Percentiles rank a stretch among this genome's conserved stretches.
These are phyloP conservation scores for Xerocomus minutiporus DNA, from an alignment of 1,284 basidiomycete species.

Conservation along the genomic window DNA sequence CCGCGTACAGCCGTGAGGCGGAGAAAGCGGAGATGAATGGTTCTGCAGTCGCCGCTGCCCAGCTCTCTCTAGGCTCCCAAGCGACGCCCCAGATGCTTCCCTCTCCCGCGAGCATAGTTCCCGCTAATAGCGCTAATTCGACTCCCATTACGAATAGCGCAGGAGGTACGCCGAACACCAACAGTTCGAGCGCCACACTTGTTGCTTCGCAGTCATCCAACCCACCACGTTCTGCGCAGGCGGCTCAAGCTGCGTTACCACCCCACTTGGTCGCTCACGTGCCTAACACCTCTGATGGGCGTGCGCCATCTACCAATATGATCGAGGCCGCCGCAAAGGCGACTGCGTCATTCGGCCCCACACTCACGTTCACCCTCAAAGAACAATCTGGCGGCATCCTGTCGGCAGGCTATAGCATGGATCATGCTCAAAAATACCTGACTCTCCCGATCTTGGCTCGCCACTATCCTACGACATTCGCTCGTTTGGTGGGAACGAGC, in stretches of 20 bases:
- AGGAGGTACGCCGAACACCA: constrained; percentile 43
- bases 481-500: constrained; percentile 63
- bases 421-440: constrained; percentile 48
- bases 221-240: constrained; percentile 23
- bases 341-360: constrained; percentile 27
- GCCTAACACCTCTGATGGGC: constrained; percentile 29
- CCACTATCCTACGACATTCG: constrained; percentile 68
- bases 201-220: constrained; percentile 28
- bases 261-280: constrained; percentile 28
- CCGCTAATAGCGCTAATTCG: constrained; percentile 64
- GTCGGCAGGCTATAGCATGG: constrained; percentile 44
- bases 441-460: constrained; percentile 60
- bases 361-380: constrained; percentile 40
- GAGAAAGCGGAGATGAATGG: constrained; percentile 38
- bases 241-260: constrained; percentile 27
- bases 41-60: constrained; percentile 33
- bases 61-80: constrained; percentile 40
- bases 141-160: constrained; percentile 57
- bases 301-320: constrained; percentile 26
- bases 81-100: constrained; percentile 66
- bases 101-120: constrained; percentile 63
- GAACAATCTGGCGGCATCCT: constrained; percentile 45
- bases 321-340: constrained; percentile 31
- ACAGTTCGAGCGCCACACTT: constrained; percentile 25
- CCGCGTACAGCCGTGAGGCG: constrained; percentile 44